These are phyloP conservation scores for Solanum piurae DNA, from an alignment of 257 asterid species.

Conservation along the genomic window DNA sequence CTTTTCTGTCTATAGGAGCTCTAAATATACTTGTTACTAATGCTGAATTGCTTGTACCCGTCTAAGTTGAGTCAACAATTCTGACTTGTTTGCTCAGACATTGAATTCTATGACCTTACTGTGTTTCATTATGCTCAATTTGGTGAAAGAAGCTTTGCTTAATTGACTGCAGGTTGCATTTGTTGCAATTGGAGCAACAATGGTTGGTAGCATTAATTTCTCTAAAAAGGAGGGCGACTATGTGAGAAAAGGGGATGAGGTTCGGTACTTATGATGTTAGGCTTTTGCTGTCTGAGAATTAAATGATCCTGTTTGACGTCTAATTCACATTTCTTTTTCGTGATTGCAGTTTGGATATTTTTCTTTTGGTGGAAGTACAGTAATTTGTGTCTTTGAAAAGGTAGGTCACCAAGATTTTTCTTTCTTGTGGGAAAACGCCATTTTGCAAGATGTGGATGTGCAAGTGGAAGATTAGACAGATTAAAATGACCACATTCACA, in stretches of 20 bases:
- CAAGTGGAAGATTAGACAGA: not conserved
- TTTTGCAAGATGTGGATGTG: not conserved
- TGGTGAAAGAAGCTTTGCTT: not conserved
- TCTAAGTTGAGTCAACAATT: not conserved
- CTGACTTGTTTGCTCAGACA: not conserved
- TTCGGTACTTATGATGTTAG: conserved; percentile 2
- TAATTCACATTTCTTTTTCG: not conserved
- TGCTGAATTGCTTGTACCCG: not conserved
- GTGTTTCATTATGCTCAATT: not conserved
- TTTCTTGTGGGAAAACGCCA: not conserved
- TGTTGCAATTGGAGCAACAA: conserved; percentile 98
- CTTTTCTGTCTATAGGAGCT: not conserved
- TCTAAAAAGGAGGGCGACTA: conserved; percentile 50
- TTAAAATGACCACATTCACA: not conserved
- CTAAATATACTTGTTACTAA: not conserved
- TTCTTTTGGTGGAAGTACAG: conserved; percentile 98
- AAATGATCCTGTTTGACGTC: not conserved
- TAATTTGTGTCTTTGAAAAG: conserved; percentile 93
- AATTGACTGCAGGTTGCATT: conserved; percentile 67
- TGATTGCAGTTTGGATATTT: conserved; percentile 82
- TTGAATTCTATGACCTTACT: not conserved
- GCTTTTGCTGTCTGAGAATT: not conserved
- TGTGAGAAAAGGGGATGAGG: conserved; percentile 93
- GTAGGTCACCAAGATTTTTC: conserved; percentile 17
- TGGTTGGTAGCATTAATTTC: conserved; percentile 96